These are phyloP conservation scores for Pichia norvegensis DNA, from an alignment of 1,139 yeast genomes.

Conservation along the genomic window DNA sequence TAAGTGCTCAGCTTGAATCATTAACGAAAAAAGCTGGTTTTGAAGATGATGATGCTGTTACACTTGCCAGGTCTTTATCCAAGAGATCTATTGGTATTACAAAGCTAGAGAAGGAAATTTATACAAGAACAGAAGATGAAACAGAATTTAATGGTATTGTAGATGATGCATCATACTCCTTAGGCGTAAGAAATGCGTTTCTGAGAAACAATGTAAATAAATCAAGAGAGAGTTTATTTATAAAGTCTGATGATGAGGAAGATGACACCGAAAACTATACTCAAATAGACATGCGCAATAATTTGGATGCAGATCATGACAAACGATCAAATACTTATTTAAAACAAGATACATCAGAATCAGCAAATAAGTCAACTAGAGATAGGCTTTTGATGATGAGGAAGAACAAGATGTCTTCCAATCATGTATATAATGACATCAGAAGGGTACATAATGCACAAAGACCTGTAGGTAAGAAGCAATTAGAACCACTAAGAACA, in stretches of 20 bases:
- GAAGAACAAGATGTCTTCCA: not conserved
- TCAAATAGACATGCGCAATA: not conserved
- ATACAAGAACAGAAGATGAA: slow-evolving; percentile 5
- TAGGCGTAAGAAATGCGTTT: slow-evolving; percentile 1
- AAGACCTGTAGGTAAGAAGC: slow-evolving; percentile 11
- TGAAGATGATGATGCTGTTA: slow-evolving; percentile 66
- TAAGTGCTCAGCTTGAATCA: slow-evolving; percentile 59
- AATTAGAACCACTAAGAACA: slow-evolving; percentile 8
- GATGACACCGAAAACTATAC: not conserved
- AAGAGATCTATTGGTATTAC: slow-evolving; percentile 53
- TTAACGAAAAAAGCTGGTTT: slow-evolving; percentile 65
- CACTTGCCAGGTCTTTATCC: slow-evolving; percentile 64
- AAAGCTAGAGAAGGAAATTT: slow-evolving; percentile 39
- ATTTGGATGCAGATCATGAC: not conserved
- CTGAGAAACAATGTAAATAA: slow-evolving; percentile 9
- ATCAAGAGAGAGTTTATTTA: slow-evolving; percentile 14
- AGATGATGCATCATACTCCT: not conserved
- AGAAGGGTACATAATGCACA: slow-evolving; percentile 15
- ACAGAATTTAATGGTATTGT: not conserved
- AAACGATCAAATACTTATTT: not conserved
- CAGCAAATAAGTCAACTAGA: not conserved
- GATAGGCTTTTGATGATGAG: not conserved
- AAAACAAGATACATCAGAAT: not conserved
- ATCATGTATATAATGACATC: slow-evolving; percentile 17
- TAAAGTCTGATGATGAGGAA: slow-evolving; percentile 4